Conservation (phyloP, 345 rosid genomes). For the Lepidium didymum region DNA sequence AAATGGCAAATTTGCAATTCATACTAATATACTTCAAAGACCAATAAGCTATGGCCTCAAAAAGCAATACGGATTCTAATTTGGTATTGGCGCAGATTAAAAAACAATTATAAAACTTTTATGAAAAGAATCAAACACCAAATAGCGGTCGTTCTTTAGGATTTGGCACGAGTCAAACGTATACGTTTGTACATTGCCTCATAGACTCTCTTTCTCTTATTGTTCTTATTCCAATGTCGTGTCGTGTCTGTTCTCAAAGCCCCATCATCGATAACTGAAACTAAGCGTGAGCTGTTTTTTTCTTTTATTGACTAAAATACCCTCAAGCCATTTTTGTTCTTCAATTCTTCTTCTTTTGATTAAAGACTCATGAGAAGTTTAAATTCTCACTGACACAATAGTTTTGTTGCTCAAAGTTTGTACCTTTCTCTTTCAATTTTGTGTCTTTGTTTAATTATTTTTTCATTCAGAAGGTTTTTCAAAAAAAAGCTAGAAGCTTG, state of each 20-base stretch:
- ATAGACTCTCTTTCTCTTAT: neutral
- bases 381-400: slow-evolving; percentile 13
- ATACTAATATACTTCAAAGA: neutral
- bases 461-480: neutral
- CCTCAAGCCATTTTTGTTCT: slow-evolving; percentile 17
- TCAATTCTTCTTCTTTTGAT: neutral
- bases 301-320: slow-evolving; percentile 18
- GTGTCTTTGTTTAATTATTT: neutral
- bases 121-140: slow-evolving; percentile 19
- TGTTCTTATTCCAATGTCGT: slow-evolving; percentile 20
- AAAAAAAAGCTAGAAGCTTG: slow-evolving; percentile 10
- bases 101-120: neutral
- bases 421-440: neutral
- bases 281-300: slow-evolving; percentile 25
- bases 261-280: slow-evolving; percentile 21
- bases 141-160: neutral
- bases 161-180: slow-evolving; percentile 27
- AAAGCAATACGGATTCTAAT: neutral
- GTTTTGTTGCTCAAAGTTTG: slow-evolving; percentile 17
- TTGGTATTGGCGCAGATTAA: neutral
- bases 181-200: slow-evolving; percentile 26
- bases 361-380: slow-evolving; percentile 10
- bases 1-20: neutral
- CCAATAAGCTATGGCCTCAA: neutral
- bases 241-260: slow-evolving; percentile 26